A percentile compares a stretch with the other conserved stretches of the same genome.
These are phyloP conservation scores for Macrotyloma uniflorum DNA, from an alignment of 306 rosid genomes.

Conservation along the genomic window DNA sequence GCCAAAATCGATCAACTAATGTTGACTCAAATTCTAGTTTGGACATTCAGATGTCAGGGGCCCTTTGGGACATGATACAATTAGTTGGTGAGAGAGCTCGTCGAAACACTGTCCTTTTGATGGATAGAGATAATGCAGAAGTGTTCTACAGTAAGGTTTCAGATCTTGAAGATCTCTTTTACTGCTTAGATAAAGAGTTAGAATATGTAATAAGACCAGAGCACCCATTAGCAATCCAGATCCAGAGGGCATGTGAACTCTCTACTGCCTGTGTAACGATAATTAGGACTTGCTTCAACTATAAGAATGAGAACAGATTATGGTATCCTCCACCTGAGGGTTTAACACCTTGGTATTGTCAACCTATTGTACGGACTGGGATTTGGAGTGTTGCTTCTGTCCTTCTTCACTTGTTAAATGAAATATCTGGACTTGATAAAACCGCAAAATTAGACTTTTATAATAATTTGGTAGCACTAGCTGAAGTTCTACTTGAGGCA, in stretches of 20 bases:
- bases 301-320: constrained; percentile 73
- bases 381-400: constrained; percentile 77
- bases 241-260: constrained; percentile 89
- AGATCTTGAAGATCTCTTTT: constrained; percentile 82
- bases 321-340: constrained; percentile 99
- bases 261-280: constrained; percentile 84
- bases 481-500: constrained; percentile 86
- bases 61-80: constrained; percentile 97
- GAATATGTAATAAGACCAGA: constrained; percentile 73
- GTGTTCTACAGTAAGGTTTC: constrained; percentile 97
- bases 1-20: constrained; percentile 72
- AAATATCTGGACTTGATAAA: constrained; percentile 63
- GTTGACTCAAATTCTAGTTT: constrained; percentile 48
- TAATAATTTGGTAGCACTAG: constrained; percentile 68
- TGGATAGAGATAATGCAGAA: constrained; percentile 99
- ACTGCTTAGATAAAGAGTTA: constrained; percentile 80
- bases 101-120: constrained; percentile 84
- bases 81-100: constrained; percentile 93
- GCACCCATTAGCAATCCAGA: constrained; percentile 66
- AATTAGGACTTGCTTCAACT: constrained; percentile 64
- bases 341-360: constrained; percentile 93
- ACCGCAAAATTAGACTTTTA: constrained; percentile 68
- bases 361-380: constrained; percentile 77
- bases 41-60: constrained; percentile 77
- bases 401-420: constrained; percentile 77